A percentile compares a stretch with the other conserved stretches of the same genome.
phyloP scores from a whole-genome alignment of 2,329 filamentous ascomycete genomes.

The Colletotrichum lindemuthianum region DNA sequence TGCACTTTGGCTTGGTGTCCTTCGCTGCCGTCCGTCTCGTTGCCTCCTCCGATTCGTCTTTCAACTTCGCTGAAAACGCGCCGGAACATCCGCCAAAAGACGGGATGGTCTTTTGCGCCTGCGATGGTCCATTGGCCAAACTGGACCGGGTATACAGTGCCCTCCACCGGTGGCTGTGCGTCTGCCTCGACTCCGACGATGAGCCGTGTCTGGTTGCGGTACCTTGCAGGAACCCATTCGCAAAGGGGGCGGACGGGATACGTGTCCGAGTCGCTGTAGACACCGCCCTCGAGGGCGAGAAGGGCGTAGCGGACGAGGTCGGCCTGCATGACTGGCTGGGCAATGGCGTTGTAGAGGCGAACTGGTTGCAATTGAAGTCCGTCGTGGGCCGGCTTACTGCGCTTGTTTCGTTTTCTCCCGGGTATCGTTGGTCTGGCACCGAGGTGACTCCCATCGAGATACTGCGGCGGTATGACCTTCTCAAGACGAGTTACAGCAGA shows the following conservation, averaged over 20 bases:
- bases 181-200: background rate
- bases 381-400: background rate
- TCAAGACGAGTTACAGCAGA: background rate
- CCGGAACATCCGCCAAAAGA: background rate
- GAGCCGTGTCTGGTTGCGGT: background rate
- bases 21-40: background rate
- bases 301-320: background rate
- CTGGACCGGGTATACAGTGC: background rate
- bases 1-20: background rate
- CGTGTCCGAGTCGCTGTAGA: background rate
- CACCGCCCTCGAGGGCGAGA: background rate
- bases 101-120: background rate
- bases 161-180: background rate
- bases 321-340: background rate
- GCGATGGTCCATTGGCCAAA: background rate
- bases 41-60: background rate
- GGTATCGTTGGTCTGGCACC: background rate
- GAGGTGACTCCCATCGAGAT: background rate
- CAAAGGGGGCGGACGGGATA: background rate
- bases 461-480: background rate
- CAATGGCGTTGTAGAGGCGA: background rate
- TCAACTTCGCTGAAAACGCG: background rate
- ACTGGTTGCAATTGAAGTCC: background rate
- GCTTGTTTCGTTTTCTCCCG: background rate
- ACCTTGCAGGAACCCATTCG: background rate